Evolutionary conservation across 2,329 filamentous ascomycete species (phyloP), one percentile per base, ranked within the genome.

Genomic region (Cladosporium oxysporum): DNA sequence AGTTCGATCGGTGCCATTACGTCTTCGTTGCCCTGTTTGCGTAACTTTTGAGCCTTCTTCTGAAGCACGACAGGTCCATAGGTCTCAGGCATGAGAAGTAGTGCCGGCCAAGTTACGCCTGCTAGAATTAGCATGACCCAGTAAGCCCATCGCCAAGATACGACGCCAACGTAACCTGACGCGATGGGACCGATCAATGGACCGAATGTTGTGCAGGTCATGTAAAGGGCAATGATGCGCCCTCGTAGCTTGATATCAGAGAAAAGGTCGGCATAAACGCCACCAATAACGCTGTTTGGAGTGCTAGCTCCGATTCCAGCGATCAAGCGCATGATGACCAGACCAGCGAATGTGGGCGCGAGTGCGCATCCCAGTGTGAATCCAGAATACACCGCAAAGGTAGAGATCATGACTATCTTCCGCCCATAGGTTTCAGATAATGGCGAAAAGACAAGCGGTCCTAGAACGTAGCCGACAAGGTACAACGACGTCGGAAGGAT

Each of bases 61-160:
- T 79, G 78, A 33, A 83, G 72, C 26, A 83, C 76, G 0, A 80
- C 71, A 0, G 81, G 81, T 0, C 75, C 80, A 67, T 81, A 83
- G 5, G 82, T 83, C 70, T 83, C 81, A 2, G 80, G 89, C 65
- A 92, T 82, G 68, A 89, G 82, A n/a, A 87, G 65, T 18, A 91
- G 78, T 1, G 87, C 79, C 2, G 88, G 74, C 76, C 89, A 82
- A 2, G 87, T 88, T 0, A 78, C 77, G 29, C 85, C 88, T 1
- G 90, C 90, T 64, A 91, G 81, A 23, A 93, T 90, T 21, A 91
- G 80, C 18, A 81, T 88, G 28, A 92, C 83, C 85, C 89, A 91
- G 72, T 91, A 91, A 1, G 84, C 79, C 90, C 89, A 91, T 49
- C 87, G 83, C 90, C 89, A 91, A 28, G 83, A 85, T 33, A 90